Percentiles rank a stretch among this genome's conserved stretches.
These are phyloP conservation scores for Onygenales sp. DNA, from an alignment of 2,329 filamentous ascomycete genomes.

Conservation along the genomic window DNA sequence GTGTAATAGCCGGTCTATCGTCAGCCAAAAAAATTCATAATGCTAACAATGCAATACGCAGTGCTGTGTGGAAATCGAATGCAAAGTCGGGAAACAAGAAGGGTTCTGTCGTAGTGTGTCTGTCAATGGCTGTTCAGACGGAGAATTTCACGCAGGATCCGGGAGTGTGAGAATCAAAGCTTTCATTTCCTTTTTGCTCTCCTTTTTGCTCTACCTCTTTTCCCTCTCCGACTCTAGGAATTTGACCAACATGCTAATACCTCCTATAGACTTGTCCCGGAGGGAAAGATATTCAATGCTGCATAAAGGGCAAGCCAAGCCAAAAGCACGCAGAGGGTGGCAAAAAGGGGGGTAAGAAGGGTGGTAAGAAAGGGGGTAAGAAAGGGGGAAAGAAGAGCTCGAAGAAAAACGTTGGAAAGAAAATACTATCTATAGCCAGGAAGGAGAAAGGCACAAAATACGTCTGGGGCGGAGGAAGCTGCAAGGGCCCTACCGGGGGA, in stretches of 20 bases:
- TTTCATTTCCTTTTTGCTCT: neutral
- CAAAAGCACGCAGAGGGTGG: neutral
- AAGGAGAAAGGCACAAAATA: slow-evolving; percentile 33
- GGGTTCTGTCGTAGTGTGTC: slow-evolving; percentile 2
- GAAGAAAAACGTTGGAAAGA: slow-evolving; percentile 18
- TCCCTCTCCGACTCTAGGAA: neutral
- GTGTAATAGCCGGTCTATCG: neutral
- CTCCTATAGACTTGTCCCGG: slow-evolving; percentile 1
- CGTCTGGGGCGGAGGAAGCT: slow-evolving; percentile 20
- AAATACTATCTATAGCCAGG: slow-evolving; percentile 40
- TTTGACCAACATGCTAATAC: neutral
- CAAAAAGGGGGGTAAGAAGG: neutral
- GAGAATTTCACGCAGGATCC: neutral
- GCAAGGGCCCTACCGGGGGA: slow-evolving; percentile 16
- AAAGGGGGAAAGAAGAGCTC: neutral
- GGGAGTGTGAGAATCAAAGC: neutral
- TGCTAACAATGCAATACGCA: neutral
- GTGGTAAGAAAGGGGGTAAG: neutral
- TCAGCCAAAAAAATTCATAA: neutral
- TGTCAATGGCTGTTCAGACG: neutral
- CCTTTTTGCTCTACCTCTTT: neutral
- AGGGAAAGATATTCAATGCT: slow-evolving; percentile 4
- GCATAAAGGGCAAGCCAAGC: neutral
- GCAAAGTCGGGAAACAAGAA: neutral
- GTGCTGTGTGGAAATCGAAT: slow-evolving; percentile 6